Conservation (phyloP, 331 rosid genomes). For the Saraca asoca region DNA sequence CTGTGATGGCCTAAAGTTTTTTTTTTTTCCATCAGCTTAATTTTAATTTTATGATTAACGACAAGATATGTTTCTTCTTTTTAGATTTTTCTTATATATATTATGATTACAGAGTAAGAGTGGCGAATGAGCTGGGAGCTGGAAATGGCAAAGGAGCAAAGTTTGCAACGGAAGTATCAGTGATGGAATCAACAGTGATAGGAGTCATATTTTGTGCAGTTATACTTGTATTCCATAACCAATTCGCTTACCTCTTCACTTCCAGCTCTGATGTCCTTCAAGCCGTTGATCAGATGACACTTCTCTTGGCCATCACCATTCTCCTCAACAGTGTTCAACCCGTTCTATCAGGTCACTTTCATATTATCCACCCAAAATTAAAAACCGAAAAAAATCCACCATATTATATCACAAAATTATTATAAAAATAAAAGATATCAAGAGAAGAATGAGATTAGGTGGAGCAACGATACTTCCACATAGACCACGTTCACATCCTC, state of each 20-base stretch:
- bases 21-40: too few species aligned
- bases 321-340: constrained; percentile 58
- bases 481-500: too few species aligned
- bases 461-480: too few species aligned
- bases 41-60: too few species aligned
- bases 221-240: constrained; percentile 44
- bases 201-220: constrained; percentile 49
- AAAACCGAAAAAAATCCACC: too few species aligned
- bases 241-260: constrained; percentile 61
- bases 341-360: constrained; percentile 72
- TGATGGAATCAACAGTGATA: constrained; percentile 52
- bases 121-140: constrained; percentile 75
- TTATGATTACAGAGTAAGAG: constrained; percentile 63
- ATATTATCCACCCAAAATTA: too few species aligned
- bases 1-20: too few species aligned
- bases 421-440: too few species aligned
- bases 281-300: constrained; percentile 50
- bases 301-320: constrained; percentile 45
- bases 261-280: constrained; percentile 44
- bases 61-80: too few species aligned
- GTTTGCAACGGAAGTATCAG: constrained; percentile 64
- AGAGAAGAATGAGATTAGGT: too few species aligned
- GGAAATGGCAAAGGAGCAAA: constrained; percentile 73
- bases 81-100: too few species aligned
- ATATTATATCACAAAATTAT: too few species aligned